These are phyloP conservation scores for Chaetomiaceae sp. DNA, from an alignment of 2,329 filamentous ascomycete genomes.

Conservation along the genomic window DNA sequence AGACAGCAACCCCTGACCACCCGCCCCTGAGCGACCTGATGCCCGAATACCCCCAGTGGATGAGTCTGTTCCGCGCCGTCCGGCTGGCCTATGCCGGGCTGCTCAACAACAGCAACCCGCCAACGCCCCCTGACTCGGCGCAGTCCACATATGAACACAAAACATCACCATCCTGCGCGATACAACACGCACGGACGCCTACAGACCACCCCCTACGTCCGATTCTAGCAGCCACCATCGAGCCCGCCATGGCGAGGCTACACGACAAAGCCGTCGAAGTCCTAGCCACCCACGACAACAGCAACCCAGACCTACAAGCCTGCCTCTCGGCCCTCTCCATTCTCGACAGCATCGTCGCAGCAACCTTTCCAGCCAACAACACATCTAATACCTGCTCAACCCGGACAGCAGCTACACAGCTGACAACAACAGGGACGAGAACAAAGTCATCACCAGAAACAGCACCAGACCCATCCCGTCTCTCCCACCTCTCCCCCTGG, in stretches of 20 bases:
- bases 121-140: too few species aligned
- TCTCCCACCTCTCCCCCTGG: constrained; percentile 33
- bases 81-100: constrained; percentile 34
- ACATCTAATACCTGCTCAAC: too few species aligned
- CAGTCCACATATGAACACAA: too few species aligned
- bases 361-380: constrained; percentile 18
- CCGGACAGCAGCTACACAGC: not conserved
- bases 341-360: constrained; percentile 25
- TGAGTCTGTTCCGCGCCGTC: constrained; percentile 35
- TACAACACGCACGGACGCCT: too few species aligned
- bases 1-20: constrained; percentile 21
- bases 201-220: constrained; percentile 17
- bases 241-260: constrained; percentile 16
- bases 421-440: not conserved
- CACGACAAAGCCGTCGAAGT: constrained; percentile 17
- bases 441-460: too few species aligned
- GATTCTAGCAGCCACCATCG: constrained; percentile 23
- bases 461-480: too few species aligned
- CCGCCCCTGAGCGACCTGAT: constrained; percentile 28
- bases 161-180: too few species aligned
- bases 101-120: constrained; percentile 19
- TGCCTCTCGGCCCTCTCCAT: constrained; percentile 24
- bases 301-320: constrained; percentile 8
- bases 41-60: constrained; percentile 36
- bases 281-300: not conserved